Conservation (phyloP, 2,329 filamentous ascomycete genomes). For the Mycocentrospora acerina region DNA sequence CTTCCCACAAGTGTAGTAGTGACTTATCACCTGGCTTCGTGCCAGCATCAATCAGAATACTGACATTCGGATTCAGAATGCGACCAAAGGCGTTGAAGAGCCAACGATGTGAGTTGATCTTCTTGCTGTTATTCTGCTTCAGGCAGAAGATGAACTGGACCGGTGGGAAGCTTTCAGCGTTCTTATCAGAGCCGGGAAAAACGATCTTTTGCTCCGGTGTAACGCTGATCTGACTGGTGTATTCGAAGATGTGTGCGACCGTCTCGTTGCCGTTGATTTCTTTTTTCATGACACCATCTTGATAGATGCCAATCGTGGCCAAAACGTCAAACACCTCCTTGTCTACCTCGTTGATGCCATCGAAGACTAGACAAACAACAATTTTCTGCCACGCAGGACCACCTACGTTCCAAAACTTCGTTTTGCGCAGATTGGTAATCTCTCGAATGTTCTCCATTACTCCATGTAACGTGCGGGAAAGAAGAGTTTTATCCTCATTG, state of each 20-base stretch:
- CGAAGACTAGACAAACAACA: constrained; percentile 90
- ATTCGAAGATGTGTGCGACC: constrained; percentile 93
- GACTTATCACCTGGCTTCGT: constrained; percentile 94
- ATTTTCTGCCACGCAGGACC: constrained; percentile 98
- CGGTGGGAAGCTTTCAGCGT: constrained; percentile 80
- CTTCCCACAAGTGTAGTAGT: constrained; percentile 91
- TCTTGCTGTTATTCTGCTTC: constrained; percentile 99
- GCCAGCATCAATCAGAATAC: constrained; percentile 93
- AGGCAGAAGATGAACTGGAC: constrained; percentile 99
- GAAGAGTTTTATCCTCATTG: constrained; percentile 93
- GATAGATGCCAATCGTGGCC: constrained; percentile 89
- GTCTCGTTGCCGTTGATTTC: constrained; percentile 96
- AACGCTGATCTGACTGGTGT: constrained; percentile 92
- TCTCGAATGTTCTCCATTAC: constrained; percentile 98
- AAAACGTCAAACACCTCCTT: constrained; percentile 89
- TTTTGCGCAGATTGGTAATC: constrained; percentile 96
- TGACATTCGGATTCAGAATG: constrained; percentile 94
- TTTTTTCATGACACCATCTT: constrained; percentile 96
- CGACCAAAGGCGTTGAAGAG: constrained; percentile 97
- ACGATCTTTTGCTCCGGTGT: constrained; percentile 93
- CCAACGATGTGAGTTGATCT: constrained; percentile 99
- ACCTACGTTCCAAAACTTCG: constrained; percentile 97
- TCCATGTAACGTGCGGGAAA: constrained; percentile 85
- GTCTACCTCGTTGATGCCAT: constrained; percentile 94
- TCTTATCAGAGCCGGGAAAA: constrained; percentile 74